phyloP scores from a whole-genome alignment of 2,329 filamentous ascomycete genomes.

The Colletotrichum acutatum region DNA sequence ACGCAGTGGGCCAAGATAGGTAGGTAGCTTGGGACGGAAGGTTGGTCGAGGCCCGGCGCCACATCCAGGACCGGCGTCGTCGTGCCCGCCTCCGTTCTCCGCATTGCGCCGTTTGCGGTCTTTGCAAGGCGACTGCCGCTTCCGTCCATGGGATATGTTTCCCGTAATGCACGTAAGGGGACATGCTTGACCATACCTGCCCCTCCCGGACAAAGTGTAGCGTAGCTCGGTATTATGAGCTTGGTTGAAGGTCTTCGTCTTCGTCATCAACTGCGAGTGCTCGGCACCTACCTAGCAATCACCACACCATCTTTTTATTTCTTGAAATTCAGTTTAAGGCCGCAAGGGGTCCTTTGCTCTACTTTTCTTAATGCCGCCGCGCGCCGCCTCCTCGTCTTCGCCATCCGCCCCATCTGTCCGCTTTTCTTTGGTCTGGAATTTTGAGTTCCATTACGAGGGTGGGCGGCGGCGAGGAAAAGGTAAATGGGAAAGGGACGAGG shows the following conservation, averaged over 20 bases:
- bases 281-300: neutral
- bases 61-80: neutral
- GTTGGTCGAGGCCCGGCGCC: constrained; percentile 7
- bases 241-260: neutral
- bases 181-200: neutral
- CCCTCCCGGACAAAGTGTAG: neutral
- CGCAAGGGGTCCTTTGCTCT: neutral
- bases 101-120: neutral
- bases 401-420: neutral
- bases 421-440: neutral
- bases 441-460: neutral
- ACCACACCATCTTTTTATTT: neutral
- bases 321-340: neutral
- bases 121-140: neutral
- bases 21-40: neutral
- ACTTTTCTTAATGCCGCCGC: neutral
- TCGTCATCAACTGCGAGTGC: neutral
- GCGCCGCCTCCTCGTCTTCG: too few species aligned
- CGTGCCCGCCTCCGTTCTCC: neutral
- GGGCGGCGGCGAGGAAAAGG: neutral
- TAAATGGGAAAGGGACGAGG: neutral
- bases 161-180: neutral
- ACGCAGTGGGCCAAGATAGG: neutral
- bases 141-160: neutral
- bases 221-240: neutral